These are phyloP conservation scores for Trichoderma sp. DNA, from an alignment of 2,329 filamentous ascomycete genomes.

Conservation along the genomic window DNA sequence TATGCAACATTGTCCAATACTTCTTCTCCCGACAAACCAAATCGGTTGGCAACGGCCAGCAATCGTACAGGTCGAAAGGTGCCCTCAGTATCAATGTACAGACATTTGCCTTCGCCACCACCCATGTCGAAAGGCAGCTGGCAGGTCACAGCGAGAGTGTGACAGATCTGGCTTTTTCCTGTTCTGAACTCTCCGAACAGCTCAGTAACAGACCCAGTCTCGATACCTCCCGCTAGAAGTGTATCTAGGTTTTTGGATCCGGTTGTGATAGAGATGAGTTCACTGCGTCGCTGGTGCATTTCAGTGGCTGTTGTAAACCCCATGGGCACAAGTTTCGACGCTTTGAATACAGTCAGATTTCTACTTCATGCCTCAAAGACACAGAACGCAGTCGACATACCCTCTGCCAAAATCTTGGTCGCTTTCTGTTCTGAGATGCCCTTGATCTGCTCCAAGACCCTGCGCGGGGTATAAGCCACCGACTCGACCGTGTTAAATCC, in stretches of 20 bases:
- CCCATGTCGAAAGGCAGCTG: conserved; percentile 99
- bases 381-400: conserved; percentile 44
- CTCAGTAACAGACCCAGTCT: conserved; percentile 97
- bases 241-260: conserved; percentile 98
- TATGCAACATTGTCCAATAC: conserved; percentile 98
- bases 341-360: conserved; percentile 43
- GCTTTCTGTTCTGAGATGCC: conserved; percentile 98
- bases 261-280: conserved; percentile 96
- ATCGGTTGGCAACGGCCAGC: conserved; percentile 88
- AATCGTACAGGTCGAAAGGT: conserved; percentile 92
- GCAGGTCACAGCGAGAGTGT: conserved; percentile 97
- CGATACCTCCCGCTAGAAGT: conserved; percentile 86
- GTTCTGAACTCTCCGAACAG: conserved; percentile 98
- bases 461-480: conserved; percentile 84
- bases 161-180: conserved; percentile 97
- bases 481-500: conserved; percentile 95
- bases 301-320: conserved; percentile 98
- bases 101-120: conserved; percentile 93
- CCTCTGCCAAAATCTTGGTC: conserved; percentile 84
- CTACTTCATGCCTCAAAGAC: not conserved
- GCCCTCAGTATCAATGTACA: conserved; percentile 98
- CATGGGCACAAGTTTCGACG: conserved; percentile 95
- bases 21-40: conserved; percentile 92
- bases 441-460: conserved; percentile 90
- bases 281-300: conserved; percentile 95